Evolutionary conservation across 257 asterid species (phyloP).

Genomic region (Solanum bukasovii): DNA sequence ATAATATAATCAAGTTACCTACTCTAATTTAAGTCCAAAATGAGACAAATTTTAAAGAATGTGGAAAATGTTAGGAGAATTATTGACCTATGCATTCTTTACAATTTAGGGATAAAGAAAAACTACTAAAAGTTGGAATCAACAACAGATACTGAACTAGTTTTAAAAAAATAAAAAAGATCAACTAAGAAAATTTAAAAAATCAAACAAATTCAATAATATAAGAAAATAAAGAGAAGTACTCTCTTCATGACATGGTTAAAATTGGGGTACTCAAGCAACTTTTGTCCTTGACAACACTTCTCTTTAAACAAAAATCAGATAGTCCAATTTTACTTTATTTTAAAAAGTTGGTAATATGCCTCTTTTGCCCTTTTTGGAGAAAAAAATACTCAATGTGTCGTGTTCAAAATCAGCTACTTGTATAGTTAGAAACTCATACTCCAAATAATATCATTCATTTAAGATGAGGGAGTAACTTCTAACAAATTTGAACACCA

Average conservation of each 20-base stretch:
- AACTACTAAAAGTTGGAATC: background rate
- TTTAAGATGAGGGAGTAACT: background rate
- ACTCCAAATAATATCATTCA: background rate
- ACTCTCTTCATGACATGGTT: background rate
- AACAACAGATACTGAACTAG: background rate
- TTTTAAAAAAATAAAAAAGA: background rate
- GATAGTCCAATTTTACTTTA: background rate
- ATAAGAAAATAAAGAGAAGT: background rate
- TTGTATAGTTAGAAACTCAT: background rate
- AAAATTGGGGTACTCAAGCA: background rate
- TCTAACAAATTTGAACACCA: background rate
- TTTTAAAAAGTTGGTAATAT: background rate
- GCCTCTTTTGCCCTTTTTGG: background rate
- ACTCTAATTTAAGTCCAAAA: background rate
- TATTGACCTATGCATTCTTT: background rate
- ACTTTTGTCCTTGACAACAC: background rate
- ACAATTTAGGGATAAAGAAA: background rate
- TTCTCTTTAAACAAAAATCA: background rate
- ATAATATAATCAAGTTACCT: background rate
- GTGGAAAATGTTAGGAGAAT: background rate
- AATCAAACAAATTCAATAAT: background rate
- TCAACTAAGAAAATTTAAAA: background rate
- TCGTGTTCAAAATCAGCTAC: background rate
- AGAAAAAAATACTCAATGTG: background rate
- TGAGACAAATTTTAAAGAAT: background rate